A percentile compares a stretch with the other conserved stretches of the same genome.
Evolutionary conservation across 75 land plant genomes (phyloP).

Genomic region (Gnetum montanum): DNA sequence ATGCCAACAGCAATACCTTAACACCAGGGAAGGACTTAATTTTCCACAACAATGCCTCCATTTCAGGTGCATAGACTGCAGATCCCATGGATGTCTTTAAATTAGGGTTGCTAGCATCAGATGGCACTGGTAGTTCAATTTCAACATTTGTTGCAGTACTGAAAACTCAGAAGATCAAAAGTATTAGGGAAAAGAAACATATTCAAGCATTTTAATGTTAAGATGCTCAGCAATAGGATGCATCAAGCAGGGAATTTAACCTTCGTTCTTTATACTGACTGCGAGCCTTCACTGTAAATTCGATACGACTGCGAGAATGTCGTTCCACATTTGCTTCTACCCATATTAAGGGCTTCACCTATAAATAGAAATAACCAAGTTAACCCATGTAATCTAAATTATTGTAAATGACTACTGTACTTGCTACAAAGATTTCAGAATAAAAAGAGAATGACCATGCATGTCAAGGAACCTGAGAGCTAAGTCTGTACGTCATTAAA

Average conservation of each 20-base stretch:
- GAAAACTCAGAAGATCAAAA: not conserved
- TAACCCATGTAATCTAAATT: too few species aligned
- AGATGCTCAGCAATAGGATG: not conserved
- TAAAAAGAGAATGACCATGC: too few species aligned
- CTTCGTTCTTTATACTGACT: constrained; percentile 95
- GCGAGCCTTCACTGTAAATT: constrained; percentile 74
- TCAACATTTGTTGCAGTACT: constrained; percentile 97
- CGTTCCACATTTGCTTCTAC: constrained; percentile 92
- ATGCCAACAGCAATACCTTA: too few species aligned
- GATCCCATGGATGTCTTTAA: constrained; percentile 89
- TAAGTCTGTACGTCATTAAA: constrained; percentile 90
- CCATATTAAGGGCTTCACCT: constrained; percentile 94
- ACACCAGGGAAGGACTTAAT: constrained; percentile 96
- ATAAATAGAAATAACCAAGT: too few species aligned
- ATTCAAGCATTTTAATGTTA: not conserved
- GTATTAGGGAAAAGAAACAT: too few species aligned
- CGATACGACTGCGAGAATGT: constrained; percentile 87
- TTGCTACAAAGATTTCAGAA: too few species aligned
- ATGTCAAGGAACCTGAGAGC: constrained; percentile 60
- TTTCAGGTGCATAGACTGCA: constrained; percentile 89
- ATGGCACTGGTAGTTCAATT: constrained; percentile 78
- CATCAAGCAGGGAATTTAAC: not conserved
- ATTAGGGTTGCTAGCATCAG: constrained; percentile 81
- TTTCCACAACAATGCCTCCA: constrained; percentile 83
- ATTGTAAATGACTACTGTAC: too few species aligned